These are phyloP conservation scores for Xerocomus spinulosus DNA, from an alignment of 768 basidiomycete genomes.

Conservation along the genomic window DNA sequence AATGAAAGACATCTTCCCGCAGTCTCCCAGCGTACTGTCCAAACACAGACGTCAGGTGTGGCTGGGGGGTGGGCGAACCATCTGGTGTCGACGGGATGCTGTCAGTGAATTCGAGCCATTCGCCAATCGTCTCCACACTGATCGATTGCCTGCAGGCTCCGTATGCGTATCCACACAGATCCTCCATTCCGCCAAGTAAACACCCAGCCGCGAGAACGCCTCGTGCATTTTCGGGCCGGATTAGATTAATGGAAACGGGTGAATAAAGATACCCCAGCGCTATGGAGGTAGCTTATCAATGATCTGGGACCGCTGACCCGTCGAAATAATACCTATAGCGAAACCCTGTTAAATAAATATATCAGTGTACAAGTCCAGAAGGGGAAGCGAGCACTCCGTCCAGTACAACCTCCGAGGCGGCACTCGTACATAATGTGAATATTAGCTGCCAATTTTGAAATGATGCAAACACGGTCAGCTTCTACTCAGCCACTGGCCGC, in stretches of 20 bases:
- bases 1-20: slow-evolving; percentile 73
- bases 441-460: slow-evolving; percentile 14
- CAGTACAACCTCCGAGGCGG: slow-evolving; percentile 21
- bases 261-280: slow-evolving; percentile 83
- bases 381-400: slow-evolving; percentile 11
- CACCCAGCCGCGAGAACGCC: slow-evolving; percentile 82
- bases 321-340: slow-evolving; percentile 53
- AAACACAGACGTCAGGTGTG: slow-evolving; percentile 56
- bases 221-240: slow-evolving; percentile 77
- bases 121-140: slow-evolving; percentile 64
- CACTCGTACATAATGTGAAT: slow-evolving; percentile 12
- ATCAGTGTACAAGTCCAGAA: slow-evolving; percentile 14
- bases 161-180: slow-evolving; percentile 76
- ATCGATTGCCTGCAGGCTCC: slow-evolving; percentile 73
- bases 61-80: slow-evolving; percentile 42
- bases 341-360: slow-evolving; percentile 49
- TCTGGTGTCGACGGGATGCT: slow-evolving; percentile 45
- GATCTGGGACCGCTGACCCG: slow-evolving; percentile 3
- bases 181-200: slow-evolving; percentile 83
- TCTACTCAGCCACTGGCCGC: slow-evolving; percentile 17
- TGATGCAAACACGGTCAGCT: slow-evolving; percentile 12
- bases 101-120: slow-evolving; percentile 78
- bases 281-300: slow-evolving; percentile 29
- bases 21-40: slow-evolving; percentile 73
- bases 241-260: slow-evolving; percentile 58